phyloP scores from a whole-genome alignment of 768 basidiomycete genomes.

The Russula griseocarnosa region DNA sequence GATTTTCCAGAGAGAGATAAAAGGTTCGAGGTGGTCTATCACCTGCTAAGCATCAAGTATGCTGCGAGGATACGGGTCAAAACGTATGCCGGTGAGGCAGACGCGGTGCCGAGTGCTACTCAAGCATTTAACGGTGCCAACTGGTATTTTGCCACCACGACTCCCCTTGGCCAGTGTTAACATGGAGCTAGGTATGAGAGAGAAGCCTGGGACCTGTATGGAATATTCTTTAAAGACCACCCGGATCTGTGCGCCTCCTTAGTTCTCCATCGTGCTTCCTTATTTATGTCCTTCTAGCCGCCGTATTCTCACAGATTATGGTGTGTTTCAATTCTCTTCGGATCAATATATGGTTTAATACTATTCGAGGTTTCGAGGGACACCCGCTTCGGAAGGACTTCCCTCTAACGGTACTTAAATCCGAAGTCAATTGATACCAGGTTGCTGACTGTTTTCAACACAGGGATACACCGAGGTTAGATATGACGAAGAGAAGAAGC shows the following conservation, averaged over 20 bases:
- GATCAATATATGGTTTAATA: conserved; percentile 20
- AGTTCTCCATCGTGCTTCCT: conserved; percentile 14
- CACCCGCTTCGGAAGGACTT: conserved; percentile 98
- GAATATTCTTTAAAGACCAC: conserved; percentile 93
- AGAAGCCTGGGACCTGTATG: conserved; percentile 97
- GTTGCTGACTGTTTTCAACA: conserved; percentile 9
- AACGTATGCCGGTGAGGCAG: conserved; percentile 92
- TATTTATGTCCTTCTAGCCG: conserved; percentile 50
- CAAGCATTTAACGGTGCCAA: conserved; percentile 87
- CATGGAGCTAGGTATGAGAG: conserved; percentile 74
- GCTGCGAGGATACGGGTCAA: conserved; percentile 91
- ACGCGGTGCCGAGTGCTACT: conserved; percentile 80
- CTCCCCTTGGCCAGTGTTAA: conserved; percentile 10
- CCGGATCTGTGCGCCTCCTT: conserved; percentile 78
- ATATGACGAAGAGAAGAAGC: conserved; percentile 96
- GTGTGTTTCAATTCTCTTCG: conserved; percentile 38
- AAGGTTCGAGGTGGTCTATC: conserved; percentile 96
- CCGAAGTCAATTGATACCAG: neutral
- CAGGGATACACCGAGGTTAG: conserved; percentile 99
- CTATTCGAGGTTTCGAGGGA: conserved; percentile 78
- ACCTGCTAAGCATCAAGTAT: conserved; percentile 76
- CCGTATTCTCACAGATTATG: conserved; percentile 97
- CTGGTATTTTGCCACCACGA: conserved; percentile 52
- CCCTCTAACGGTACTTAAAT: conserved; percentile 76
- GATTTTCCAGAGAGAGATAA: conserved; percentile 92